A percentile compares a stretch with the other conserved stretches of the same genome.
These are phyloP conservation scores for Prunus persica DNA, from an alignment of 306 rosid species.

Conservation along the genomic window Prunus_persica_NCBIv2 NC_034015.1:13233001-13233500, in stretches of 20 bases:
- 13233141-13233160: slow-evolving; percentile 90
- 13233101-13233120: not conserved
- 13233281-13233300: not conserved
- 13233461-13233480: too few relatives aligned
- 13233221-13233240: not conserved
- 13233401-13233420: too few relatives aligned
- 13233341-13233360: not conserved
- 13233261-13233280: not conserved
- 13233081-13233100: not conserved
- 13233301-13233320: not conserved
- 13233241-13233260: not conserved
- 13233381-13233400: too few relatives aligned
- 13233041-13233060: not conserved
- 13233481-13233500: too few relatives aligned
- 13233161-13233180: slow-evolving; percentile 58
- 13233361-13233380: not conserved
- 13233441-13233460: too few relatives aligned
- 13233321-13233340: not conserved
- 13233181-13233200: not conserved
- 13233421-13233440: too few relatives aligned
- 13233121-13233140: not conserved
- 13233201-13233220: not conserved
- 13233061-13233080: not conserved
- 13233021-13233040: not conserved
- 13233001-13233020: slow-evolving; percentile 18